phyloP scores from a whole-genome alignment of 257 asterid species.

The Solanum peruvianum region DNA sequence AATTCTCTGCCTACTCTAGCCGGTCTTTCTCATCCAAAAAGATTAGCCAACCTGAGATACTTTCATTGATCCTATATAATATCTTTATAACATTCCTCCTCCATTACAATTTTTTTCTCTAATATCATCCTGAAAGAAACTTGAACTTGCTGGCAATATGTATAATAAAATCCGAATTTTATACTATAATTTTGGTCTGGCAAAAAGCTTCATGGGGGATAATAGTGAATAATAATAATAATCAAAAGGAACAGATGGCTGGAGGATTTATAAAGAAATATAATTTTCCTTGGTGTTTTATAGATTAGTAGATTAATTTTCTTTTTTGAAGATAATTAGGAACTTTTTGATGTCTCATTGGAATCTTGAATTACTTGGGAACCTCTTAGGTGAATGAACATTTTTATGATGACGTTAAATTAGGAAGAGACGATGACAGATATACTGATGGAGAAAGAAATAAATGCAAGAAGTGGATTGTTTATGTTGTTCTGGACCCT shows the following conservation, averaged over 20 bases:
- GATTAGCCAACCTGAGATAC: background rate
- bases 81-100: background rate
- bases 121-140: background rate
- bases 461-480: background rate
- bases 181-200: background rate
- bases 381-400: background rate
- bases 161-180: background rate
- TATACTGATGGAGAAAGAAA: background rate
- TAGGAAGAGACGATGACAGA: background rate
- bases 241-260: background rate
- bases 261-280: background rate
- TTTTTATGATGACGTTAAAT: background rate
- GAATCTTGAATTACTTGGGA: background rate
- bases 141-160: background rate
- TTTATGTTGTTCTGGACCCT: background rate
- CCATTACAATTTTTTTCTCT: background rate
- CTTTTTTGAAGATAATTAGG: background rate
- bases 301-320: background rate
- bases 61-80: background rate
- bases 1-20: slow-evolving; percentile 29
- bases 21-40: slow-evolving; percentile 28
- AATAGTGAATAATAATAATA: background rate
- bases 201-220: background rate
- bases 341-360: background rate
- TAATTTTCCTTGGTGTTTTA: background rate